phyloP scores from a whole-genome alignment of 106 monocot genomes.

The Dendrobium catenatum region DNA sequence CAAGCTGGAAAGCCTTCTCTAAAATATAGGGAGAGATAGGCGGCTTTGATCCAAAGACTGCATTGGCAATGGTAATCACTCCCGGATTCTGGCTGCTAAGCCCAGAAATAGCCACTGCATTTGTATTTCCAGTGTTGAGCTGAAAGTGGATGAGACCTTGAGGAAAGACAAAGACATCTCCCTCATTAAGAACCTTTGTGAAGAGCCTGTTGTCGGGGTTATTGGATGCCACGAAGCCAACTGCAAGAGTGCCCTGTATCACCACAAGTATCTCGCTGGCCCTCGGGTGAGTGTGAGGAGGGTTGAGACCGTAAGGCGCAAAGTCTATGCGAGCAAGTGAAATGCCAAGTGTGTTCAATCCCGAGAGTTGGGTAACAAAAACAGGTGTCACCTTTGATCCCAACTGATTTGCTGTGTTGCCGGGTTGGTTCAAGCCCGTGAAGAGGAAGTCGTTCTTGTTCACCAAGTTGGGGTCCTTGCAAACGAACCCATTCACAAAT shows the following conservation, averaged over 20 bases:
- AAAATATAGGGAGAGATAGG: constrained; percentile 2
- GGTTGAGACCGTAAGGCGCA: constrained; percentile 29
- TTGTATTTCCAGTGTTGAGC: neutral
- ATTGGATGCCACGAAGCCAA: neutral
- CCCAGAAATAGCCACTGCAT: neutral
- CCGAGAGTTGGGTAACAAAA: constrained; percentile 12
- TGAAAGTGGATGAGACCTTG: constrained; percentile 12
- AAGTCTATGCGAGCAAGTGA: constrained; percentile 34
- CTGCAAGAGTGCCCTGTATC: constrained; percentile 17
- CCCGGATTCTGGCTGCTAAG: constrained; percentile 18
- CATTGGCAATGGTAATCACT: constrained; percentile 5
- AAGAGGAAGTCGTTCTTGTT: constrained; percentile 8
- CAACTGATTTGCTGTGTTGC: constrained; percentile 13
- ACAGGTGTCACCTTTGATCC: constrained; percentile 31
- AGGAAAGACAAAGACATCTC: neutral
- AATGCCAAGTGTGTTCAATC: constrained; percentile 49
- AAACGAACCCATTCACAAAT: constrained; percentile 11
- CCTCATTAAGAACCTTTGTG: neutral
- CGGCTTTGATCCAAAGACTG: constrained; percentile 11
- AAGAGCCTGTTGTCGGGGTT: neutral
- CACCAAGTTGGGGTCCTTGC: constrained; percentile 5
- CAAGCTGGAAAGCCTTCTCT: constrained; percentile 13
- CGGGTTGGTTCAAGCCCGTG: neutral
- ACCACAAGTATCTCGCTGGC: constrained; percentile 31
- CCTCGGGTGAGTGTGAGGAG: constrained; percentile 37